Base-by-base conservation (phyloP, 1,284 basidiomycete genomes). In the Rugosomyces carneus region DNA sequence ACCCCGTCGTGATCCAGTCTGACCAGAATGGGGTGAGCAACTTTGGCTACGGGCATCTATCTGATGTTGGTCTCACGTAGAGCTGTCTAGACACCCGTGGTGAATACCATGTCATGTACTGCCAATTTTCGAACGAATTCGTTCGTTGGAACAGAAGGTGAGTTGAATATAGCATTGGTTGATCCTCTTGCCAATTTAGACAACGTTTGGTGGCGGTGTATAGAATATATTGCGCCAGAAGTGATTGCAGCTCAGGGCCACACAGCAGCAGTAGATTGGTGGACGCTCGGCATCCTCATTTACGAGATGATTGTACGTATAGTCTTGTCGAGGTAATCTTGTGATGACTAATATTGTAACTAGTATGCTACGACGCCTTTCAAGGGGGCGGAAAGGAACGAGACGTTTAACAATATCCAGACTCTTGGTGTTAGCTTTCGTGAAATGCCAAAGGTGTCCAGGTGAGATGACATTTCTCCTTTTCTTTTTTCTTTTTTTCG, bases 231-330 rank as follows among this genome's bases (percentile, higher is more conserved):
- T 62, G 94, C 95, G 35, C 95, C 95, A 51, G 95, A 98, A 71
- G 96, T 99, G 49, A 99, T 99, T 64, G 91, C 93, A 60, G 94
- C 93, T 37, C 84, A 91, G 63, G 96, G 96, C 11, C 96, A 99
- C 69, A 97, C 95, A 29, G 93, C 91, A 51, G 93, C 96, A 6
- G 96, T 99, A 43, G 96, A 99, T 69, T 99, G 95, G 95, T 98
- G 93, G 96, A 99, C 95, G 26, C 73, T 97, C 42, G 96, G 96
- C 32, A 99, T 99, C 59, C 78, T 99, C 59, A 93, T 99, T 59
- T 97, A 95, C 71, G 96, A 99, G 73, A 99, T 99, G 96, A 96
- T 99, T 68, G 92, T 94, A 73, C 76, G 91, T 86, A 50, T 60
- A 23, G 7, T 53, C 54, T 52, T 51, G 55, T 16, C 51, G 56